These are phyloP conservation scores for Irpex sp. DNA, from an alignment of 1,284 basidiomycete genomes.

Conservation along the genomic window DNA sequence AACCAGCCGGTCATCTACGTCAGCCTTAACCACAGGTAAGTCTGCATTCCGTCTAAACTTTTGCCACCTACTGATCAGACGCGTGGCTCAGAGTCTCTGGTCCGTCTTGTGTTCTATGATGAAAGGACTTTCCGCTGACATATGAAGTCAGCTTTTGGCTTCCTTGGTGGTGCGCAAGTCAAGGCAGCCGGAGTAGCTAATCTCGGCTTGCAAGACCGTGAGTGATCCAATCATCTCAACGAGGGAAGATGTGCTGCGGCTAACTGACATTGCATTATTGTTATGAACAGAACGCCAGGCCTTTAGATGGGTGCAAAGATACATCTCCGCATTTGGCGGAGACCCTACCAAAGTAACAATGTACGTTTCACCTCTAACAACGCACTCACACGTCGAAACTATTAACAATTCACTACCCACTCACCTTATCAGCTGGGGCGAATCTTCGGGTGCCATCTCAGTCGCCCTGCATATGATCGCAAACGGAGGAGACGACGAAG, in stretches of 20 bases:
- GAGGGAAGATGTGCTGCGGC: too few relatives aligned
- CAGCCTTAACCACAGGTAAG: constrained; percentile 24
- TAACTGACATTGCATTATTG: too few relatives aligned
- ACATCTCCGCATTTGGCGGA: constrained; percentile 40
- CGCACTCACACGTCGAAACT: neutral
- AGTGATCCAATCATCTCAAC: constrained; percentile 9
- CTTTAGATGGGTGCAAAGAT: constrained; percentile 37
- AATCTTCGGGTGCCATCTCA: constrained; percentile 35
- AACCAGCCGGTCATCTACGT: constrained; percentile 23
- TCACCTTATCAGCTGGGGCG: constrained; percentile 28
- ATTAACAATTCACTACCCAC: neutral
- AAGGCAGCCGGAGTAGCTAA: constrained; percentile 33
- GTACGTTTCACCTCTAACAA: constrained; percentile 14
- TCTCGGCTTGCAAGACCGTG: constrained; percentile 33
- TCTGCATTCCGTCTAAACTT: neutral
- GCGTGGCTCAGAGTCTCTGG: neutral
- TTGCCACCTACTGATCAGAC: neutral
- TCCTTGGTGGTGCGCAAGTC: constrained; percentile 31
- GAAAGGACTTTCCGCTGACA: neutral
- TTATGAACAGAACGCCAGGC: constrained; percentile 22
- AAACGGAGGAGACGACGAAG: constrained; percentile 25
- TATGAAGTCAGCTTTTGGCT: constrained; percentile 26
- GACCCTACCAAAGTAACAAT: constrained; percentile 29
- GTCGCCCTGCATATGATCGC: constrained; percentile 26
- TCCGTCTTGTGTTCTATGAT: neutral